phyloP scores from a whole-genome alignment of 768 basidiomycete species.

The Tephrocybe sp. region DNA sequence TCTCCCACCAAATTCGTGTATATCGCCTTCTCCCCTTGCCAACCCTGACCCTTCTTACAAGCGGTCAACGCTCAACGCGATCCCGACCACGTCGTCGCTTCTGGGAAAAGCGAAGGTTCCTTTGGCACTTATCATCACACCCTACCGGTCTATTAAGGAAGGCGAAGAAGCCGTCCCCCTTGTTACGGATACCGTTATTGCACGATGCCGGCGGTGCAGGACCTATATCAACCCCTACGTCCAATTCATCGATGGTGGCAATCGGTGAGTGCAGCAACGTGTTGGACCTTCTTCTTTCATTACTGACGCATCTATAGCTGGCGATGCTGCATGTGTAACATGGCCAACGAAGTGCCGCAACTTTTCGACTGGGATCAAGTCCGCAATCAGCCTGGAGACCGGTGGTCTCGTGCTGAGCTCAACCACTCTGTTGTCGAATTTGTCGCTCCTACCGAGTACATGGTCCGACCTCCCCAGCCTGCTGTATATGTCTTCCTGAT shows the following conservation, averaged over 20 bases:
- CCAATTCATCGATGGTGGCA: slow-evolving; percentile 97
- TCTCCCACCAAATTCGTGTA: slow-evolving; percentile 80
- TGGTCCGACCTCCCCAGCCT: slow-evolving; percentile 98
- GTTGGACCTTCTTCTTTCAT: neutral
- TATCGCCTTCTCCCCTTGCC: slow-evolving; percentile 75
- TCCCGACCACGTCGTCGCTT: slow-evolving; percentile 87
- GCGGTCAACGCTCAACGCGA: slow-evolving; percentile 87
- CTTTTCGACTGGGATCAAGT: slow-evolving; percentile 98
- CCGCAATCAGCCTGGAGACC: slow-evolving; percentile 90
- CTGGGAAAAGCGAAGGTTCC: slow-evolving; percentile 90
- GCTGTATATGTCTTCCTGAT: slow-evolving; percentile 97
- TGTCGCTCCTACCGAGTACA: slow-evolving; percentile 98
- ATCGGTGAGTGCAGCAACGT: slow-evolving; percentile 52
- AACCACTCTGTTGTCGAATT: slow-evolving; percentile 95
- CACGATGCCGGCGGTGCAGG: slow-evolving; percentile 92
- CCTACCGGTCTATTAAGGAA: slow-evolving; percentile 83
- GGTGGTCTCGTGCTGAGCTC: slow-evolving; percentile 92
- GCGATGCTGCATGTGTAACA: slow-evolving; percentile 99
- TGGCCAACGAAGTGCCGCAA: slow-evolving; percentile 98
- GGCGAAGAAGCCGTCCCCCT: slow-evolving; percentile 87
- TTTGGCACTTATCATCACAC: slow-evolving; percentile 84
- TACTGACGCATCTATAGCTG: slow-evolving; percentile 57
- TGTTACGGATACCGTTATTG: slow-evolving; percentile 91
- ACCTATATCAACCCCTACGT: slow-evolving; percentile 98
- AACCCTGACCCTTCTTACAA: slow-evolving; percentile 93